These are phyloP conservation scores for Penicillium egyptiacum DNA, from an alignment of 495 filamentous ascomycete species.

Conservation along the genomic window DNA sequence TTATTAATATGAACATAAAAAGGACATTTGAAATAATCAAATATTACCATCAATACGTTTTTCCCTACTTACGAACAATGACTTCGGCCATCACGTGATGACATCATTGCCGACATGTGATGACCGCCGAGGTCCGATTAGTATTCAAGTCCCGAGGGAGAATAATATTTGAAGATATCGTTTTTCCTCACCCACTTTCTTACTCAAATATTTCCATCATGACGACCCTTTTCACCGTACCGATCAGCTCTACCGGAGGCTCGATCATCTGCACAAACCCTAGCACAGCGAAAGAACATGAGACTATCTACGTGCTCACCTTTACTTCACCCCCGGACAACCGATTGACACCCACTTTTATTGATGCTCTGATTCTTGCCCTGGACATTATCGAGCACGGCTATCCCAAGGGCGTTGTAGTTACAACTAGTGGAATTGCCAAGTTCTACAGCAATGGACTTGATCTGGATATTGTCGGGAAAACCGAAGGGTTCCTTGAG, in stretches of 20 bases:
- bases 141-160: conserved; percentile 12
- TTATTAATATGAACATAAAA: too few species aligned
- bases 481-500: conserved; percentile 53
- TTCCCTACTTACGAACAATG: too few species aligned
- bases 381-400: conserved; percentile 71
- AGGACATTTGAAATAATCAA: background rate
- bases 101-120: conserved; percentile 25
- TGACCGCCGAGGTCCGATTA: conserved; percentile 29
- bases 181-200: conserved; percentile 1
- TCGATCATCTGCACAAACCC: conserved; percentile 58
- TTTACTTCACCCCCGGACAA: conserved; percentile 72
- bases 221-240: conserved; percentile 46
- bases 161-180: conserved; percentile 1
- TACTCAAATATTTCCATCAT: conserved; percentile 18
- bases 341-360: conserved; percentile 66
- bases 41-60: too few species aligned
- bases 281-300: conserved; percentile 32
- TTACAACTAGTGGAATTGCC: conserved; percentile 69
- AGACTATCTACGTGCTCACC: conserved; percentile 67
- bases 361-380: conserved; percentile 62
- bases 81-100: conserved; percentile 3
- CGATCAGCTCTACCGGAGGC: conserved; percentile 49
- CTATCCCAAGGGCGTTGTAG: conserved; percentile 64
- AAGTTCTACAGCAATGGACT: conserved; percentile 86
- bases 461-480: conserved; percentile 58